Conservation (phyloP, 208 protist genomes). For the Trypanosomatidae sp. region DNA sequence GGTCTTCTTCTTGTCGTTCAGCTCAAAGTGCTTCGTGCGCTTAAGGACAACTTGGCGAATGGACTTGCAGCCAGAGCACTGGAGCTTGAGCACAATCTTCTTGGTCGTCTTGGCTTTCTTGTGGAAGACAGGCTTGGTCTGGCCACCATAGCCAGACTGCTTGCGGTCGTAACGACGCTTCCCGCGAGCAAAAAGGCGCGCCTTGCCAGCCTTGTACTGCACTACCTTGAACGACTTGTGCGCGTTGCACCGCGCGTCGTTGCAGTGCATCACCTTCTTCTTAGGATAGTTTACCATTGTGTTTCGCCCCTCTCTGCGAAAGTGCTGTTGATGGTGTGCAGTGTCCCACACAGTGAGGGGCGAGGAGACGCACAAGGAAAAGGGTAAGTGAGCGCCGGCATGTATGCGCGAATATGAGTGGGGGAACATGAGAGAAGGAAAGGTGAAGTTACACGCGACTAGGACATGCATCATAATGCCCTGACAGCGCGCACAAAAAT, state of each 20-base stretch:
- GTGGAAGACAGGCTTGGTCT: conserved; percentile 99
- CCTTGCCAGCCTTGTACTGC: conserved; percentile 99
- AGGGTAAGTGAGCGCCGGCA: background rate
- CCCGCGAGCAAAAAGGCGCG: conserved; percentile 97
- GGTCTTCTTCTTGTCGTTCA: conserved; percentile 95
- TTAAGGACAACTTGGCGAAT: conserved; percentile 96
- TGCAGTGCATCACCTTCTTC: conserved; percentile 93
- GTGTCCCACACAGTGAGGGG: background rate
- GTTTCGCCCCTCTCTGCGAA: background rate
- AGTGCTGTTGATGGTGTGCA: background rate
- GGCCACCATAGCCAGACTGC: conserved; percentile 99
- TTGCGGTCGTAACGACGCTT: conserved; percentile 99
- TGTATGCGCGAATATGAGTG: background rate
- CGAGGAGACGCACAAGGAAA: background rate
- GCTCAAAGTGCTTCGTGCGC: conserved; percentile 99
- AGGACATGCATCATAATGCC: background rate
- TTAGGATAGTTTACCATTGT: conserved; percentile 93
- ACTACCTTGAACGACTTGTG: conserved; percentile 99
- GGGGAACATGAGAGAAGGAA: background rate
- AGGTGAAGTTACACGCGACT: background rate
- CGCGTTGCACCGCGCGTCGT: conserved; percentile 89
- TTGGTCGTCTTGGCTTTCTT: conserved; percentile 99
- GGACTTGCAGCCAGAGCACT: conserved; percentile 97
- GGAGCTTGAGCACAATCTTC: conserved; percentile 99
- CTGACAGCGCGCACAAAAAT: background rate